Conservation (phyloP, 306 rosid species). For the Arachis hypogaea region DNA sequence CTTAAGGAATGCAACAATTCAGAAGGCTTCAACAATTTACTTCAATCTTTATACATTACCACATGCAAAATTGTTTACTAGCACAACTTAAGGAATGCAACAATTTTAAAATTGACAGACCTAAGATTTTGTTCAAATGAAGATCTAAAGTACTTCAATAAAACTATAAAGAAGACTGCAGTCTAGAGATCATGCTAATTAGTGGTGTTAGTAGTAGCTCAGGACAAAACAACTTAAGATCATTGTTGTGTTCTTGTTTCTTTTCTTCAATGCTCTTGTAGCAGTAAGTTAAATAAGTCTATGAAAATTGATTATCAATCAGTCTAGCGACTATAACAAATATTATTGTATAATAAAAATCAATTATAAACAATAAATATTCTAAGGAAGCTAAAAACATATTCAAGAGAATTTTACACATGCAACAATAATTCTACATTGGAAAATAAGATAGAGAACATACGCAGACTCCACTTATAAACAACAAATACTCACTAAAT, state of each 20-base stretch:
- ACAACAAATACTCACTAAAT: not conserved
- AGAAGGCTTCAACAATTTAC: too few relatives aligned
- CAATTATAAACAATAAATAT: not conserved
- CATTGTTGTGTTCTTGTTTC: not conserved
- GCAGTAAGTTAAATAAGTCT: conserved; percentile 8
- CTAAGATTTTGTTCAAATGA: conserved; percentile 4
- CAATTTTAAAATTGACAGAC: not conserved
- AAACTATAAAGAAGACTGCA: conserved; percentile 5
- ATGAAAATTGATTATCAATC: conserved; percentile 1
- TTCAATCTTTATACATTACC: too few relatives aligned
- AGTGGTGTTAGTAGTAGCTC: not conserved
- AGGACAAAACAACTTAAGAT: not conserved
- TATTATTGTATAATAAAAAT: not conserved
- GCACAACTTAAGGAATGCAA: too few relatives aligned
- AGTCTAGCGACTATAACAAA: not conserved
- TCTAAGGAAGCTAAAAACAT: conserved; percentile 19
- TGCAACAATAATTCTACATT: not conserved
- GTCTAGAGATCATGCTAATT: not conserved
- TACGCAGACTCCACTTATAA: conserved; percentile 9
- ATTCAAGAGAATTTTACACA: not conserved
- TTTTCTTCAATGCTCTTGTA: not conserved
- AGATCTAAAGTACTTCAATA: not conserved
- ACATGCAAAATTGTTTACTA: too few relatives aligned
- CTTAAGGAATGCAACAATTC: too few relatives aligned
- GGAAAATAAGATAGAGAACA: conserved; percentile 10